Base-by-base conservation (phyloP, 176 grass and related monocot species). In the Lolium perenne region DNA sequence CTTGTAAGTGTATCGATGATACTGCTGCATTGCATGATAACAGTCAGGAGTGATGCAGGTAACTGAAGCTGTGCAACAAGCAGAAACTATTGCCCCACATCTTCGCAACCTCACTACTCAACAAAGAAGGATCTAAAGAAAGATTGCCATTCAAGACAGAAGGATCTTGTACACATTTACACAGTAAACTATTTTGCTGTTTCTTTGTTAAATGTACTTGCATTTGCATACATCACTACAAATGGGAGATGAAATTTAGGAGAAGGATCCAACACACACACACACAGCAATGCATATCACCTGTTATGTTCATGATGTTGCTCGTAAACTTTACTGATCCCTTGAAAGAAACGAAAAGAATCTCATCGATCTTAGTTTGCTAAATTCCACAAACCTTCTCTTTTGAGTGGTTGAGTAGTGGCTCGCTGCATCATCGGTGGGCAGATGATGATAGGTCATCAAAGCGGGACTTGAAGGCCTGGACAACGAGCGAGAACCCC, bases 401-500 rank as follows among this genome's bases (percentile, higher is more conserved):
- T 20, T 71, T 32, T 1, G 15, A 76, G n/a, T 38, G 32, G 62
- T 14, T 13, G 20, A 26, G 72, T 21, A 40, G 22, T 35, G 2
- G 32, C 32, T 35, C n/a, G 13, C 15, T 58, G 21, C 17, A 38
- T 12, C 35, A 48, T 8, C 80, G 66, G 47, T 32, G 74, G 57
- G 57, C 74, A 74, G 63, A 68, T 51, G 63, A 68, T 51, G 74
- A 80, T 12, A 23, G 69, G 1, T 10, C 49, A 66, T 95, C 85
- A 92, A 18, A 62, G 78, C 25, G 89, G 77, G n/a, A 40, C 76
- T 76, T 94, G 82, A 91, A 92, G 0, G 94, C 92, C 67, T 95
- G 94, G 35, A 98, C 81, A 9, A 95, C 70, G 43, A 98, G 94
- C 17, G 97, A 84, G 94, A 98, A 95, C 1, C 92, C 86, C 15